Conservation (phyloP, 352 stramenopile species). For the Globisporangium nunn region DNA sequence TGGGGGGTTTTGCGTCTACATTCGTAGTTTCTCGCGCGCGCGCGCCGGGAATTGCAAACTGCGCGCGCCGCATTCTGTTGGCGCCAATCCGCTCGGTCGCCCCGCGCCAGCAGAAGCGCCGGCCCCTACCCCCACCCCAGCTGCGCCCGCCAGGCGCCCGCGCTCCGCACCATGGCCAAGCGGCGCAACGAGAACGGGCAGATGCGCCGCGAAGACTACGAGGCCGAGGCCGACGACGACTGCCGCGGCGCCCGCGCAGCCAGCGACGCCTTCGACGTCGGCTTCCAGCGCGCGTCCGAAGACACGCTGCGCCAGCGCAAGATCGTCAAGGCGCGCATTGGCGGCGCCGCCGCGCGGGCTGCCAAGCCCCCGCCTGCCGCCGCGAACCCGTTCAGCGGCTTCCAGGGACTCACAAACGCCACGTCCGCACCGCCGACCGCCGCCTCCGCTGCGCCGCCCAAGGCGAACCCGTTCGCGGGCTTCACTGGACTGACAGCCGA, state of each 20-base stretch:
- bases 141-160: too few species aligned
- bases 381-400: constrained; percentile 38
- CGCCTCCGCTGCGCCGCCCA: constrained; percentile 5
- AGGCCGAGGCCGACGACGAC: constrained; percentile 34
- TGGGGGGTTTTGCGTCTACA: neutral
- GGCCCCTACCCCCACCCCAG: too few species aligned
- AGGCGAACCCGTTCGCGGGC: constrained; percentile 55
- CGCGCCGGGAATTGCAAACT: too few species aligned
- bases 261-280: constrained; percentile 41
- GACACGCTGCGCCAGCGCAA: constrained; percentile 62
- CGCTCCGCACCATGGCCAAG: constrained; percentile 52
- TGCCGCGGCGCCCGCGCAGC: constrained; percentile 18
- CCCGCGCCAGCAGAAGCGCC: too few species aligned
- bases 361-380: constrained; percentile 7
- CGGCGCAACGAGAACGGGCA: constrained; percentile 80
- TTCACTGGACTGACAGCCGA: constrained; percentile 46
- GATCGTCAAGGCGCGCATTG: constrained; percentile 67
- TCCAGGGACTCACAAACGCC: constrained; percentile 31
- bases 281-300: constrained; percentile 69
- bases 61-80: too few species aligned
- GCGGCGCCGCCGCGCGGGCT: constrained; percentile 11
- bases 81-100: too few species aligned
- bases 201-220: constrained; percentile 83
- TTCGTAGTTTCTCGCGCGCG: neutral
- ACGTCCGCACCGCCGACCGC: neutral